Evolutionary conservation across 768 basidiomycete species (phyloP), one percentile per base, ranked within the genome.

Genomic region (Candolleomyces eurysporus): DNA sequence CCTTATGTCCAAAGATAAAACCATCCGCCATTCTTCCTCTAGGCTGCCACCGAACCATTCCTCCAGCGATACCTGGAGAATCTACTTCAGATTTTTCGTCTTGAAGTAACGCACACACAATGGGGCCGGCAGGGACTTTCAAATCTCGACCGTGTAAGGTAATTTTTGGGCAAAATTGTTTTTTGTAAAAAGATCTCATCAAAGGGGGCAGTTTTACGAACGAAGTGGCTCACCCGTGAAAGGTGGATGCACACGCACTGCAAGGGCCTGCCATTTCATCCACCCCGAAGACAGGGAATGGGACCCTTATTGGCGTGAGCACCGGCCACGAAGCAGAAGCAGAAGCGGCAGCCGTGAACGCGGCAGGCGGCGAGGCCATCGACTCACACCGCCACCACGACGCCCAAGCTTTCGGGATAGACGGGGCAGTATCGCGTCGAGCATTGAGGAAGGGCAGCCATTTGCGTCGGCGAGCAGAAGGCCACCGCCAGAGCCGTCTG

Each of bases 201-300:
- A 46, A 46, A 17, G 16, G 26, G 26, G 7, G 17, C 45, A 46
- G 45, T 46, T 11, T 46, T 46, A 17, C 45, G 16, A 7, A 14
- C 6, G 10, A 17, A 21, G 13, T 46, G 45, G 45, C 4, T 21
- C 19, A 17, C 45, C 45, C 14, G 6, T 46, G 1, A 6, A 14
- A 17, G 45, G 45, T 17, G 45, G 45, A 46, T 46, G 45, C 45
- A 46, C 6, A 6, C 45, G 45, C 45, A 17, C 5, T 14, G 8
- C 17, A 21, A 7, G 1, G 4, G 45, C 8, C 7, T 69, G 67
- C 57, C 22, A 30, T n/a, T 69, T 58, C 58, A 26, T 61, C 10
- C 68, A 69, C 46, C 68, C 68, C 5, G 39, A 59, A 2, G 63
- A 67, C 17, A 31, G 39, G 5, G 63, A 65, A 22, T 65, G 62